A percentile compares a stretch with the other conserved stretches of the same genome.
These are phyloP conservation scores for Capronia americana DNA, from an alignment of 2,329 filamentous ascomycete genomes.

Conservation along the genomic window DNA sequence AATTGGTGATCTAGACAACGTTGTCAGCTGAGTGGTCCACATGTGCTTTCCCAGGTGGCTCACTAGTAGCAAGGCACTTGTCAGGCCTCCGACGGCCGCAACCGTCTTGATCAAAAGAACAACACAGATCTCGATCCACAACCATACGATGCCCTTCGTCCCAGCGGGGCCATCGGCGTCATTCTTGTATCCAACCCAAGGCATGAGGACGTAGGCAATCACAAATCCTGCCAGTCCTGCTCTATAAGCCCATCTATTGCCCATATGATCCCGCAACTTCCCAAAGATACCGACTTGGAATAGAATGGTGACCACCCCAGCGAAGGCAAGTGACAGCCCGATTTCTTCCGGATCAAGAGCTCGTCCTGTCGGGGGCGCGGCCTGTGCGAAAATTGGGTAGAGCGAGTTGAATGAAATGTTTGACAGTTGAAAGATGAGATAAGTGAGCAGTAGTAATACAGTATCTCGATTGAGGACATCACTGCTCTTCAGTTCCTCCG, in stretches of 20 bases:
- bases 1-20: slow-evolving; percentile 79
- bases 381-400: slow-evolving; percentile 89
- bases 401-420: slow-evolving; percentile 96
- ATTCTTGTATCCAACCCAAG: slow-evolving; percentile 80
- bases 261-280: slow-evolving; percentile 75
- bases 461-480: slow-evolving; percentile 80
- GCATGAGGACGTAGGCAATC: slow-evolving; percentile 83
- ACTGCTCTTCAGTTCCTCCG: slow-evolving; percentile 59
- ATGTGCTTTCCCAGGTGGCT: slow-evolving; percentile 44
- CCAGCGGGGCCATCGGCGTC: slow-evolving; percentile 56
- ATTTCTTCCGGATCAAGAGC: slow-evolving; percentile 78
- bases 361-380: slow-evolving; percentile 76
- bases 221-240: slow-evolving; percentile 79
- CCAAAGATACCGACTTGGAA: slow-evolving; percentile 91
- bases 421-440: slow-evolving; percentile 89
- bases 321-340: slow-evolving; percentile 82
- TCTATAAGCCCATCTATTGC: slow-evolving; percentile 85
- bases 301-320: slow-evolving; percentile 81
- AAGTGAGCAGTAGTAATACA: slow-evolving; percentile 79
- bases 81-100: slow-evolving; percentile 85
- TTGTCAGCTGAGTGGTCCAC: slow-evolving; percentile 10
- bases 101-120: slow-evolving; percentile 89
- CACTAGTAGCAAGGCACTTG: slow-evolving; percentile 85
- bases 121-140: slow-evolving; percentile 80
- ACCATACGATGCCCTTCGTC: slow-evolving; percentile 68